Conservation (phyloP, 768 basidiomycete species). For the Leccinellum rugosiceps region DNA sequence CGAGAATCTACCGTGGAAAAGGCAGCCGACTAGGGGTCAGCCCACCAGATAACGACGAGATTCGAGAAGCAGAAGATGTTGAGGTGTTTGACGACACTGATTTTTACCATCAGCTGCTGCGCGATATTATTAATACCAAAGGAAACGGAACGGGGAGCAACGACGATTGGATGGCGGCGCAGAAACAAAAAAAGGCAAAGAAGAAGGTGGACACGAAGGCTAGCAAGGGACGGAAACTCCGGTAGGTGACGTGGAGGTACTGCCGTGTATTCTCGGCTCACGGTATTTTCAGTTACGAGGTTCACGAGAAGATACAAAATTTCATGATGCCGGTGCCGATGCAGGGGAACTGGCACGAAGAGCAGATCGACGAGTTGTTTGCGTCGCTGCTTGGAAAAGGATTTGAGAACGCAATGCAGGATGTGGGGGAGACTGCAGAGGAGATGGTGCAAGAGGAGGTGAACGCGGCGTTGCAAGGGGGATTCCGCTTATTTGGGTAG, state of each 20-base stretch:
- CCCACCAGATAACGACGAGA: constrained; percentile 33
- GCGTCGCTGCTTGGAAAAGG: constrained; percentile 80
- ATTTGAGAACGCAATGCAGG: constrained; percentile 40
- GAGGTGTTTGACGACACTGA: constrained; percentile 86
- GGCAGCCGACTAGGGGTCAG: constrained; percentile 38
- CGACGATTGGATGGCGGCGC: constrained; percentile 61
- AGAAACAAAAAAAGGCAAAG: constrained; percentile 70
- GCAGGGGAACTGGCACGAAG: constrained; percentile 83
- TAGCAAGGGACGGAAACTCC: constrained; percentile 90
- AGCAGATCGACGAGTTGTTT: constrained; percentile 95
- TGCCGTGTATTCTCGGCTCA: background rate
- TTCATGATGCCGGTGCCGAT: constrained; percentile 89
- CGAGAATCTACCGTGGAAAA: constrained; percentile 54
- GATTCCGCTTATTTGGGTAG: constrained; percentile 63
- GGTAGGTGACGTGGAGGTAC: constrained; percentile 43
- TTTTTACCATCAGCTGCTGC: constrained; percentile 88
- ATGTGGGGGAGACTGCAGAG: constrained; percentile 28
- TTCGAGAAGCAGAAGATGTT: constrained; percentile 34
- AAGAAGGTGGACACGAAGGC: constrained; percentile 95
- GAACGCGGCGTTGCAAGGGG: constrained; percentile 36
- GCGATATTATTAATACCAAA: constrained; percentile 83
- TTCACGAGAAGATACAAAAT: constrained; percentile 94
- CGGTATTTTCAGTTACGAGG: constrained; percentile 66
- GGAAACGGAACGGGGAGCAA: constrained; percentile 41
- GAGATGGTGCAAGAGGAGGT: constrained; percentile 30